phyloP scores from a whole-genome alignment of 176 grass and related monocot species.

The Carex littledalei region DNA sequence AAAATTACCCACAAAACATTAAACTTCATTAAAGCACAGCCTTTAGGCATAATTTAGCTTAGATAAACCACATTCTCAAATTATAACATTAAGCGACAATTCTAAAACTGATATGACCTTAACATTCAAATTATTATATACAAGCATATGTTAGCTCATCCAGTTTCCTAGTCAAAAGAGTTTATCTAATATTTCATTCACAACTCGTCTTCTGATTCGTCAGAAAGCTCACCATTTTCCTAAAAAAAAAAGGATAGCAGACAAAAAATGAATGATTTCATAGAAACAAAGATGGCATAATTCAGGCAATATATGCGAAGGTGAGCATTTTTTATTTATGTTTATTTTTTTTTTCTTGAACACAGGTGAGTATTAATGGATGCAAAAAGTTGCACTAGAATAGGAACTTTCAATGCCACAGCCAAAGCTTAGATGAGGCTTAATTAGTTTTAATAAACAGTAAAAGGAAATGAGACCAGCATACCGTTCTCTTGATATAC shows the following conservation, averaged over 20 bases:
- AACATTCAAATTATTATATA: background rate
- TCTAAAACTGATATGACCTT: background rate
- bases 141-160: background rate
- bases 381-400: background rate
- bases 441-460: too few species aligned
- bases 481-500: conserved; percentile 81
- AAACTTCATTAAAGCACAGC: background rate
- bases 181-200: background rate
- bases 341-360: too few species aligned
- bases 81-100: background rate
- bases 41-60: background rate
- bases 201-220: conserved; percentile 1
- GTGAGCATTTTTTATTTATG: background rate
- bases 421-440: background rate
- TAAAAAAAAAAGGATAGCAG: background rate
- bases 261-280: background rate
- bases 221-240: conserved; percentile 19
- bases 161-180: background rate
- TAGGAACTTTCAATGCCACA: background rate
- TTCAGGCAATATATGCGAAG: background rate
- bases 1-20: background rate
- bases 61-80: background rate
- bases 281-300: background rate
- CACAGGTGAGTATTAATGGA: background rate
- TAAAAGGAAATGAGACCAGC: background rate